Base-by-base conservation (phyloP, 1,139 yeast genomes). In the Kurtzmaniella quercitrusa region DNA sequence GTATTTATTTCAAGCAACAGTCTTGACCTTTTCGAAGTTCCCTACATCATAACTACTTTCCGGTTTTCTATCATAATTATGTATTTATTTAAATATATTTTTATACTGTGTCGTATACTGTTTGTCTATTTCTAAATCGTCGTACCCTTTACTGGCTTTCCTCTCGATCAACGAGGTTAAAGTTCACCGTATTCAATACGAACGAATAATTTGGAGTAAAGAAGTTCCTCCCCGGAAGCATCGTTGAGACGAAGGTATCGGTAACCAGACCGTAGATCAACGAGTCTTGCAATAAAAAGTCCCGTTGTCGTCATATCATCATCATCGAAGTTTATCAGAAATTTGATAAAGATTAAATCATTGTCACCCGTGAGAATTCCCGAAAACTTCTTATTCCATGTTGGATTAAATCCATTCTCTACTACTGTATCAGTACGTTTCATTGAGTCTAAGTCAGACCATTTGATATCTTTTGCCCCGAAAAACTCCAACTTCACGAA, bases 351-450 rank as follows among this genome's bases (percentile, higher is more conserved):
- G 2, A 66, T 59, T 16, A 71, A 53, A 33, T 65, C 67, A 33
- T 63, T 55, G 4, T 57, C 51, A 3, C 77, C 63, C 2, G 60
- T 58, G 9, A 84, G 55, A 0, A 55, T 59, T 2, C 86, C 75
- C 19, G 62, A 55, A 47, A 82, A 74, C 3, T 57, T 59, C 40
- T 76, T 71, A 51, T 84, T 78, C 96, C 96, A 89, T 2, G 74
- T 64, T 0, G 98, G 97, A 58, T 86, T 89, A 61, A 87, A 88
- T 0, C 97, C 96, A 60, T 89, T 88, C 42, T 74, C 74, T 16
- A 56, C 45, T 3, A 78, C 67, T 3, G 66, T 55, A 4, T 59
- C 48, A 0, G 88, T 75, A 42, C 60, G 54, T 7, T 48, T 48
- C 3, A 28, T 43, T 19, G 47, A 36, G 8, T 52, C 43, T 0